phyloP scores from a whole-genome alignment of 129 eudicot genomes.

The Chrysanthemum seticuspe region DNA sequence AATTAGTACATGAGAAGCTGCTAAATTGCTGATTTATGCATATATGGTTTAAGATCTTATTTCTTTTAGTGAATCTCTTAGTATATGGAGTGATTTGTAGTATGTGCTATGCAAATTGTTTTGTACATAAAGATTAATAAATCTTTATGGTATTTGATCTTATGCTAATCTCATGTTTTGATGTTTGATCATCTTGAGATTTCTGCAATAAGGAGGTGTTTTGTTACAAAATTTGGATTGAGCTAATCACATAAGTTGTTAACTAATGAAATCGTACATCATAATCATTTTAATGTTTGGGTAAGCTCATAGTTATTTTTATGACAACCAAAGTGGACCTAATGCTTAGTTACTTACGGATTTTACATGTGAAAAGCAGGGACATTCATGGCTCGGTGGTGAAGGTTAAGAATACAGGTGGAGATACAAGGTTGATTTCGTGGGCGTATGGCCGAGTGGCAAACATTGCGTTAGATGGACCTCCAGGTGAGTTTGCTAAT shows the following conservation, averaged over 20 bases:
- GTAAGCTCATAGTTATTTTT: no score
- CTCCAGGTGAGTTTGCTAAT: constrained; percentile 87
- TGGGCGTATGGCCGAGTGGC: constrained; percentile 95
- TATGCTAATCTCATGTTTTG: no score
- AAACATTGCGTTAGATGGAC: constrained; percentile 78
- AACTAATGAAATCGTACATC: neutral
- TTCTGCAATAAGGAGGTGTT: neutral
- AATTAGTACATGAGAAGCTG: constrained; percentile 7
- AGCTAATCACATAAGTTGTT: neutral
- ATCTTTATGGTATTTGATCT: neutral
- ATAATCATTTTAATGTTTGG: no score
- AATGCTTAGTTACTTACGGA: no score
- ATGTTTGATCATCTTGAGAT: neutral
- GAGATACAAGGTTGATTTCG: constrained; percentile 87
- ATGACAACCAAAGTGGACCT: no score
- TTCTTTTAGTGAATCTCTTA: neutral
- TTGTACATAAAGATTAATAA: neutral
- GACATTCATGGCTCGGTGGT: constrained; percentile 76
- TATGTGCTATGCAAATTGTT: neutral
- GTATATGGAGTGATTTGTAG: no score
- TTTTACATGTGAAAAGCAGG: no score
- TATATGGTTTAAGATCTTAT: constrained; percentile 21
- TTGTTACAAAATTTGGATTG: neutral
- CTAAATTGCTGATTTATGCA: neutral
- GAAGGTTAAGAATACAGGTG: constrained; percentile 92